Conservation (phyloP, 1,284 basidiomycete genomes). For the Schizophyllum amplum region DNA sequence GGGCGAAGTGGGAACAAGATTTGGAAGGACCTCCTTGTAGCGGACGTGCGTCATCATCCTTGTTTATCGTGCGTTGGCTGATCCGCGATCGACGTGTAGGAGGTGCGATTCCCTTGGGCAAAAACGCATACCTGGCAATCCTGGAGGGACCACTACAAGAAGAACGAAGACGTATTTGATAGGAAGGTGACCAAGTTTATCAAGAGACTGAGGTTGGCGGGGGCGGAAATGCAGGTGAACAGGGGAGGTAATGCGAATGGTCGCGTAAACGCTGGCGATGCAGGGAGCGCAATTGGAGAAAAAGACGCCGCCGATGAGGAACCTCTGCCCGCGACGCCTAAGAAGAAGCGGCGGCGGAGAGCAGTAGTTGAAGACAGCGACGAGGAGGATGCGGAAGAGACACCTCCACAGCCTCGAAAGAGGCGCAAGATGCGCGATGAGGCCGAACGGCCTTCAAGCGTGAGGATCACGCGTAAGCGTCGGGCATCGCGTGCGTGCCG, state of each 20-base stretch:
- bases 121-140: conserved; percentile 60
- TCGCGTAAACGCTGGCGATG: no score
- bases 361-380: background rate
- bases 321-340: background rate
- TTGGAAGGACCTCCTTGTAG: background rate
- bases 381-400: background rate
- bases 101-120: conserved; percentile 45
- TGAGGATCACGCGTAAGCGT: no score
- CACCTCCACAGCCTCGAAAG: background rate
- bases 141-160: conserved; percentile 63
- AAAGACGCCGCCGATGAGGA: background rate
- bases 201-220: background rate
- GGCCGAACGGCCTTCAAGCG: background rate
- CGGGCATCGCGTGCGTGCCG: background rate
- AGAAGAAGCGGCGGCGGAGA: background rate
- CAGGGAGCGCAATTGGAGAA: no score
- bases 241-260: no score
- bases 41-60: background rate
- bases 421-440: background rate
- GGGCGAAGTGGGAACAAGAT: background rate
- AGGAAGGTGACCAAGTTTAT: conserved; percentile 28
- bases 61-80: no score
- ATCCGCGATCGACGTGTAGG: background rate
- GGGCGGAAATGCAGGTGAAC: background rate
- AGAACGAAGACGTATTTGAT: conserved; percentile 43